phyloP scores from a whole-genome alignment of 208 protist genomes.

The Kentomonas sorsogonicus region DNA sequence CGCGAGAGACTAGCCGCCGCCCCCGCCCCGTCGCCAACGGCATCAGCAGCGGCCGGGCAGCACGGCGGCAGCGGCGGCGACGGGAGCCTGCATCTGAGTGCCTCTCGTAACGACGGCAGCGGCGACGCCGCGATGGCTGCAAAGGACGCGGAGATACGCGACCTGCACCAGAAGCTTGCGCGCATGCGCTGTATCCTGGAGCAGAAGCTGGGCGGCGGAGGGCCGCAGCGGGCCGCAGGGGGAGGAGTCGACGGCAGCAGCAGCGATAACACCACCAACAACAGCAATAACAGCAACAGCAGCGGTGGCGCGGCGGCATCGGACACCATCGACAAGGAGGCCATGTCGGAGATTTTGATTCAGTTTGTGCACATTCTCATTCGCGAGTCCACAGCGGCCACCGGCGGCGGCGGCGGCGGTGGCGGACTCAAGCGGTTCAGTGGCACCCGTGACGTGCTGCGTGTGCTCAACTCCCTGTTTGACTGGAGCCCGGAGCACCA shows the following conservation, averaged over 20 bases:
- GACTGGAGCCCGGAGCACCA: constrained; percentile 78
- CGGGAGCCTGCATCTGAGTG: too few relatives aligned
- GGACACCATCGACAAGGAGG: constrained; percentile 60
- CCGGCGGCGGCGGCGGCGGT: neutral
- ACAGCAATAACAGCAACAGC: neutral
- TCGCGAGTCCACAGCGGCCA: constrained; percentile 5
- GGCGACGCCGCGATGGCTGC: constrained; percentile 28
- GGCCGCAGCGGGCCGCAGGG: constrained; percentile 30
- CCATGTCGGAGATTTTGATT: constrained; percentile 73
- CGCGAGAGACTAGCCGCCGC: too few relatives aligned
- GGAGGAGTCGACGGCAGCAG: too few relatives aligned
- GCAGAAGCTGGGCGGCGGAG: constrained; percentile 48
- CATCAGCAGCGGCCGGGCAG: too few relatives aligned
- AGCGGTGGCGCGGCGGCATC: neutral
- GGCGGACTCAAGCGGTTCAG: constrained; percentile 12
- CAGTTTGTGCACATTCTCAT: constrained; percentile 82
- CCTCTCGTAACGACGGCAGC: too few relatives aligned
- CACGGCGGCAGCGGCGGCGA: too few relatives aligned
- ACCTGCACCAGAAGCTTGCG: constrained; percentile 70
- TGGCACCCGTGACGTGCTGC: constrained; percentile 72
- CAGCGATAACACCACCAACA: too few relatives aligned
- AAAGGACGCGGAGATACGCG: constrained; percentile 61
- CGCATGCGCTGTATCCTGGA: constrained; percentile 62
- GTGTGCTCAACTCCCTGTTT: constrained; percentile 65
- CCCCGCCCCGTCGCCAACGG: too few relatives aligned